Conservation (phyloP, 1,284 basidiomycete species). For the Pyrrhoderma lamaoense region DNA sequence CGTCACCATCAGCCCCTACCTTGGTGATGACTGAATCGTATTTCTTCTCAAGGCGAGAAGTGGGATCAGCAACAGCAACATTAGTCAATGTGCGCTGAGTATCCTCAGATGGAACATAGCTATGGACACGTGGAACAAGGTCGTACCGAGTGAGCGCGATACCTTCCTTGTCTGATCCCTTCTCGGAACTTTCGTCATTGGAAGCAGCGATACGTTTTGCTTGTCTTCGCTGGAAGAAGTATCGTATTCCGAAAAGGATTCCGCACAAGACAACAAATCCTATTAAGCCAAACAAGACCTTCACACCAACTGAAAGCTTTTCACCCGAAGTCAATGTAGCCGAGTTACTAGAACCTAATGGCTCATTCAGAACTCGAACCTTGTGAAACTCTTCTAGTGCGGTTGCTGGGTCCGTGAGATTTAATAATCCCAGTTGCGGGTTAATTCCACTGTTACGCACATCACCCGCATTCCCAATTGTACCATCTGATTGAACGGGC, state of each 20-base stretch:
- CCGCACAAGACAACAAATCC: constrained; percentile 50
- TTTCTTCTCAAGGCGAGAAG: constrained; percentile 25
- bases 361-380: constrained; percentile 55
- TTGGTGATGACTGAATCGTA: constrained; percentile 4
- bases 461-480: constrained; percentile 30
- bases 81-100: constrained; percentile 24
- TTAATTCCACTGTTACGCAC: constrained; percentile 23
- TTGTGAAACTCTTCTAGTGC: constrained; percentile 59
- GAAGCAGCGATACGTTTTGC: not conserved
- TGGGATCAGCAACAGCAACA: constrained; percentile 25
- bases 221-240: constrained; percentile 33
- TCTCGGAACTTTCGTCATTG: constrained; percentile 11
- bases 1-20: constrained; percentile 25
- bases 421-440: constrained; percentile 50
- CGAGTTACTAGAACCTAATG: constrained; percentile 29
- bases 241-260: constrained; percentile 45
- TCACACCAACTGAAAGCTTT: constrained; percentile 44
- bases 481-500: constrained; percentile 36
- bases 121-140: constrained; percentile 19
- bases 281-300: constrained; percentile 49
- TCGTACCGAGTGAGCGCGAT: constrained; percentile 18
- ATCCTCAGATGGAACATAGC: constrained; percentile 26
- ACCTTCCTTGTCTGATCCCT: constrained; percentile 10
- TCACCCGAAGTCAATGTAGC: constrained; percentile 5
- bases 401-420: constrained; percentile 47